These are phyloP conservation scores for Candida sakaeoensis DNA, from an alignment of 805 yeast genomes.

Conservation along the genomic window DNA sequence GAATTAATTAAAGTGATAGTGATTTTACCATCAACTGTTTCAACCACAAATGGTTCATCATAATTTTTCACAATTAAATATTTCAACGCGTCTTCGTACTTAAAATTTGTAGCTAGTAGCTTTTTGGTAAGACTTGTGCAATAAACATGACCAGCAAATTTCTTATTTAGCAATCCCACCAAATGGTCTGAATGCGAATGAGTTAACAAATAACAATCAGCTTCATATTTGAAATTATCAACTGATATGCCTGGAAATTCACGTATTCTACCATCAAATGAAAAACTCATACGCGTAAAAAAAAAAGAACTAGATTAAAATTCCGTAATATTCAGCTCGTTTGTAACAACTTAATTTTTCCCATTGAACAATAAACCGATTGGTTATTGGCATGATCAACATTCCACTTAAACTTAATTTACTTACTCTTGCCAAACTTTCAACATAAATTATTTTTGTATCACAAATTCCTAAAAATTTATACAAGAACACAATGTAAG, in stretches of 20 bases:
- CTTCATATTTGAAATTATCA: slow-evolving; percentile 27
- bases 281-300: slow-evolving; percentile 13
- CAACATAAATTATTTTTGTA: slow-evolving; percentile 72
- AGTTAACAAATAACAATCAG: slow-evolving; percentile 35
- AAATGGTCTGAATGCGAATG: slow-evolving; percentile 58
- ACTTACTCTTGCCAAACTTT: slow-evolving; percentile 80
- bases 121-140: slow-evolving; percentile 38
- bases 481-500: slow-evolving; percentile 50
- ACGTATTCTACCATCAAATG: slow-evolving; percentile 39
- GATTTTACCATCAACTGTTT: slow-evolving; percentile 13
- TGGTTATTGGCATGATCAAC: slow-evolving; percentile 64
- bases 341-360: slow-evolving; percentile 50
- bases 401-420: slow-evolving; percentile 73
- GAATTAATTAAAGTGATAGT: slow-evolving; percentile 44
- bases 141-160: slow-evolving; percentile 40
- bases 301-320: slow-evolving; percentile 49
- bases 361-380: slow-evolving; percentile 92
- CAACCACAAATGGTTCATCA: slow-evolving; percentile 19
- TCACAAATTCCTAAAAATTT: slow-evolving; percentile 44
- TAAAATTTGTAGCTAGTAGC: slow-evolving; percentile 18
- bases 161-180: slow-evolving; percentile 40
- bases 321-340: slow-evolving; percentile 73
- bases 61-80: slow-evolving; percentile 17
- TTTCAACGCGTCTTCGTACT: slow-evolving; percentile 15
- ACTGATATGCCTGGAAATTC: slow-evolving; percentile 50